Evolutionary conservation across 805 yeast species (phyloP), one percentile per base, ranked within the genome.

Genomic region (Starmera amethionina): DNA sequence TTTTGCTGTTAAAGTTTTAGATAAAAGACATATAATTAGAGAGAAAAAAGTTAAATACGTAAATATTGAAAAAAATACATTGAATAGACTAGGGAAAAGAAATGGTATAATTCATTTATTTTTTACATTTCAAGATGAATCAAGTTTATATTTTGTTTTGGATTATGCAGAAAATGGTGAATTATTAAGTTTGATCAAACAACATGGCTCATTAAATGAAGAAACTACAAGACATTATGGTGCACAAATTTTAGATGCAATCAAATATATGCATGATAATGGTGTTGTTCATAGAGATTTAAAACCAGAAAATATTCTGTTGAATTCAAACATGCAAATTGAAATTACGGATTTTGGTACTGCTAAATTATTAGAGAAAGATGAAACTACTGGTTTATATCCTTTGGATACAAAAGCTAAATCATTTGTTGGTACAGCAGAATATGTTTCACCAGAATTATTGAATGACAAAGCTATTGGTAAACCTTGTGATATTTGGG

Each of bases 401-500:
- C 88, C 89, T 10, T 53, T 70, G 12, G 82, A 82, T 50, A 75
- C 78, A 2, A 69, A 77, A 50, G 88, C 93, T 0, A 79, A 74
- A 47, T 88, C 97, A 0, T 93, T 90, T 65, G 97, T 90, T 4
- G 98, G 98, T 4, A 83, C 90, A 1, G 90, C 90, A 1, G 90
- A 82, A 50, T 82, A 82, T 50, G 89, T 83, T 7, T 79, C 95
- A 0, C 98, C 97, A 0, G 98, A 93, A 58, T 64, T 93, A 33
- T 65, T 93, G 37, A 93, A 90, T 46, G 84, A 73, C 51, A 83
- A 82, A 51, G 79, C 76, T 42, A 85, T 87, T 0, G 97, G 97
- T 1, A 80, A 78, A 50, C 88, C 97, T 1, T 84, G 96, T 38
- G 99, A 93, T 62, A 81, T 93, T n/a, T 93, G 99, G 99, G 89